Evolutionary conservation across 106 monocot species (phyloP), one percentile per base, ranked within the genome.

Genomic region (Dendrobium catenatum): DNA sequence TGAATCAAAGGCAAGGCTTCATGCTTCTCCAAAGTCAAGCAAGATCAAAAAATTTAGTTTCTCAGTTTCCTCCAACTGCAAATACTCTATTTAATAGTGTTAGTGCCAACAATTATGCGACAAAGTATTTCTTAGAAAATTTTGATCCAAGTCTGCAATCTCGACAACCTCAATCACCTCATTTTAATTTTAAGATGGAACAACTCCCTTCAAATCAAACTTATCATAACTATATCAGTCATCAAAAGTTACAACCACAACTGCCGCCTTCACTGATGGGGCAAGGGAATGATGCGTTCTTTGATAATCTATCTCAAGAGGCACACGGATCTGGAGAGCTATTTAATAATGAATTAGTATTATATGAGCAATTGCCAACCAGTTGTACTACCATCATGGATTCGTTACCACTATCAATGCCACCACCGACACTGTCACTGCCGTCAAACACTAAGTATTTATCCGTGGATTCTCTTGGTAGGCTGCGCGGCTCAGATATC

Each of bases 131-230:
- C 13, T 19, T 72, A 9, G 81, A 67, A 42, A 81, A 72, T 33
- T 85, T 75, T 37, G 49, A 44, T n/a, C 7, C 37, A 4, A 42
- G 15, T 74, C 81, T 59, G 16, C 40, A 70, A 22, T 40, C 80
- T 22, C 54, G 24, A 9, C 58, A 16, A 55, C 29, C 49, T 61
- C 42, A 64, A 5, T 29, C 44, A 8, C 9, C 26, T 31, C 13
- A 64, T 13, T 85, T 68, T 78, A 82, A 86, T 26, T 42, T 79
- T 9, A 86, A 80, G 48, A 56, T 68, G 81, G 89, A 91, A 87
- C 89, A 84, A 1, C 31, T 31, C 89, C 89, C 89, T 93, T 91
- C 90, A 87, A 86, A 19, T 89, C 90, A 90, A 87, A 78, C 83
- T 17, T 81, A 78, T 16, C n/a, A 51, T 22, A 16, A 37, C n/a